Conservation (phyloP, 345 rosid genomes). For the Stellera chamaejasme region DNA sequence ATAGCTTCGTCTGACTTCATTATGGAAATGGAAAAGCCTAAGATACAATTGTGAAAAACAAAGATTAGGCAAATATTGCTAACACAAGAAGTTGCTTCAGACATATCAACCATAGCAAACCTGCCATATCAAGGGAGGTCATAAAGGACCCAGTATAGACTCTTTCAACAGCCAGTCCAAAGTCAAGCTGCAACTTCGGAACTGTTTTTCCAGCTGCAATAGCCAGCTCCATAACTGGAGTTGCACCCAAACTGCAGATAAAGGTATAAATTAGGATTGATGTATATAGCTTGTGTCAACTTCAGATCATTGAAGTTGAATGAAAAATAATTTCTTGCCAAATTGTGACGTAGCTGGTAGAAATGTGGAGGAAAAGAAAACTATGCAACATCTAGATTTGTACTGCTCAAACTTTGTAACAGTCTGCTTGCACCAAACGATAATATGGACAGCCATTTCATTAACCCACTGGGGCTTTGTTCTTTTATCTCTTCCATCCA, state of each 20-base stretch:
- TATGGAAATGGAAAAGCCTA: slow-evolving; percentile 92
- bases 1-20: slow-evolving; percentile 76
- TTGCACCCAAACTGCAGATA: slow-evolving; percentile 70
- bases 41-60: slow-evolving; percentile 7
- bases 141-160: slow-evolving; percentile 94
- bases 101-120: slow-evolving; percentile 30
- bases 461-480: no score
- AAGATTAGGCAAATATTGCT: slow-evolving; percentile 8
- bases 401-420: no score
- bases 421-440: no score
- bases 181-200: slow-evolving; percentile 84
- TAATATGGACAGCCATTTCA: no score
- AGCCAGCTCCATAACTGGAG: slow-evolving; percentile 93
- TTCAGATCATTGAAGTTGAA: no score
- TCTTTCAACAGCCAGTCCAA: slow-evolving; percentile 96
- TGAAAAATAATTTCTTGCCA: no score
- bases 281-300: no score
- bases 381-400: no score
- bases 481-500: no score
- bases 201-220: slow-evolving; percentile 91
- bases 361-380: no score
- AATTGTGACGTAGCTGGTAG: no score
- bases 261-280: slow-evolving; percentile 1
- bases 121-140: slow-evolving; percentile 99
- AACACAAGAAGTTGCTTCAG: slow-evolving; percentile 1